Evolutionary conservation across 768 basidiomycete species (phyloP).

Genomic region (Paxillus ammoniavirescens): DNA sequence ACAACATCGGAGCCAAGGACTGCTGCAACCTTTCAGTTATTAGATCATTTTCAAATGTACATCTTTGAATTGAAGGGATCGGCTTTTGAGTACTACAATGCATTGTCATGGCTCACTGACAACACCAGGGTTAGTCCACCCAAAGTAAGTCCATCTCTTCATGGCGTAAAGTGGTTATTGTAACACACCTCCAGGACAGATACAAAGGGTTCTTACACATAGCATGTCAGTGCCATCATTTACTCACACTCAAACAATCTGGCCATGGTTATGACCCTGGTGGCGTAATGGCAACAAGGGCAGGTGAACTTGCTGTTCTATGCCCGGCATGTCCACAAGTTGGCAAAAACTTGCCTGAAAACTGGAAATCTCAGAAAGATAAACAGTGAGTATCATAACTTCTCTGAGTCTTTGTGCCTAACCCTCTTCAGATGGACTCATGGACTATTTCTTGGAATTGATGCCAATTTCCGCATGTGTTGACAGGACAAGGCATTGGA

Average conservation of each 20-base stretch:
- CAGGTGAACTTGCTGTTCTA: constrained; percentile 4
- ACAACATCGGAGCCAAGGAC: constrained; percentile 27
- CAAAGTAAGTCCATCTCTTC: constrained; percentile 12
- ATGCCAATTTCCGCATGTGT: constrained; percentile 34
- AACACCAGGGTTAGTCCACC: constrained; percentile 24
- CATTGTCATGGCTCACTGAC: constrained; percentile 25
- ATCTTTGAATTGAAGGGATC: constrained; percentile 33
- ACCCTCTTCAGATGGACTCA: background rate
- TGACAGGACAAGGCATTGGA: no score
- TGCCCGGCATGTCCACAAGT: constrained; percentile 17
- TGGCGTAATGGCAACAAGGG: background rate
- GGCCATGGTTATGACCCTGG: constrained; percentile 6
- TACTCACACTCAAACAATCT: constrained; percentile 11
- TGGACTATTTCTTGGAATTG: constrained; percentile 25
- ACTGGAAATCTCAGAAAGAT: no score
- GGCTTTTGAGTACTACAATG: constrained; percentile 31
- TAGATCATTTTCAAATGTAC: constrained; percentile 32
- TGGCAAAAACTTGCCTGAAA: constrained; percentile 6
- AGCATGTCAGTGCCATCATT: constrained; percentile 8
- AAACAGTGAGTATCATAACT: no score
- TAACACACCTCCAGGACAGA: constrained; percentile 3
- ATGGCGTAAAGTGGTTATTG: background rate
- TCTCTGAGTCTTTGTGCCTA: no score
- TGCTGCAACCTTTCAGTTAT: constrained; percentile 28
- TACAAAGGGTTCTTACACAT: constrained; percentile 12